Evolutionary conservation across 1,284 basidiomycete genomes (phyloP).

Genomic region (Malassezia caprae): DNA sequence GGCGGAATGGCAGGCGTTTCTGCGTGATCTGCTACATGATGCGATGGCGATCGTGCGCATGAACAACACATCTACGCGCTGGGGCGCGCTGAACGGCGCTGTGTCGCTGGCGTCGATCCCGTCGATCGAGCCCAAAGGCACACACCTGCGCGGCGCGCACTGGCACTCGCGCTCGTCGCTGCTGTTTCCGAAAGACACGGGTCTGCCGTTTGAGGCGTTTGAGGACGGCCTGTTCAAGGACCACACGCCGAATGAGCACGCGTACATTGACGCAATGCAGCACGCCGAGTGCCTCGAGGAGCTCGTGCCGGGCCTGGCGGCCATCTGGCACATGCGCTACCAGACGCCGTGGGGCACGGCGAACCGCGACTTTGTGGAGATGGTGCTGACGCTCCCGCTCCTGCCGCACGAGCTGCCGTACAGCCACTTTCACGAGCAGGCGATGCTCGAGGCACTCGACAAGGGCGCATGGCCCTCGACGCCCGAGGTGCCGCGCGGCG

Average conservation of each 20-base stretch:
- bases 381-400: slow-evolving; percentile 33
- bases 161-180: slow-evolving; percentile 30
- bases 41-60: slow-evolving; percentile 21
- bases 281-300: slow-evolving; percentile 21
- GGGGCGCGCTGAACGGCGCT: slow-evolving; percentile 14
- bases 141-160: slow-evolving; percentile 11
- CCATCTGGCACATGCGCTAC: slow-evolving; percentile 27
- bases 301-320: slow-evolving; percentile 22
- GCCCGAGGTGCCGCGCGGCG: neutral
- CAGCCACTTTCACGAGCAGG: slow-evolving; percentile 25
- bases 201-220: slow-evolving; percentile 27
- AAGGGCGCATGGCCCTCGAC: neutral
- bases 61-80: slow-evolving; percentile 20
- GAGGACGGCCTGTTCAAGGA: slow-evolving; percentile 24
- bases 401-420: slow-evolving; percentile 29
- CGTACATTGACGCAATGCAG: slow-evolving; percentile 30
- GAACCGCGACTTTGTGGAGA: slow-evolving; percentile 40
- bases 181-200: slow-evolving; percentile 19
- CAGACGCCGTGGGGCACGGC: slow-evolving; percentile 29
- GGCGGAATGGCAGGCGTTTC: slow-evolving; percentile 21
- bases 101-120: neutral
- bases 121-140: neutral
- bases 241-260: slow-evolving; percentile 27
- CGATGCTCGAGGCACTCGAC: slow-evolving; percentile 13
- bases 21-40: slow-evolving; percentile 18